These are phyloP conservation scores for Pueraria montana DNA, from an alignment of 306 rosid genomes.

Conservation along the genomic window DNA sequence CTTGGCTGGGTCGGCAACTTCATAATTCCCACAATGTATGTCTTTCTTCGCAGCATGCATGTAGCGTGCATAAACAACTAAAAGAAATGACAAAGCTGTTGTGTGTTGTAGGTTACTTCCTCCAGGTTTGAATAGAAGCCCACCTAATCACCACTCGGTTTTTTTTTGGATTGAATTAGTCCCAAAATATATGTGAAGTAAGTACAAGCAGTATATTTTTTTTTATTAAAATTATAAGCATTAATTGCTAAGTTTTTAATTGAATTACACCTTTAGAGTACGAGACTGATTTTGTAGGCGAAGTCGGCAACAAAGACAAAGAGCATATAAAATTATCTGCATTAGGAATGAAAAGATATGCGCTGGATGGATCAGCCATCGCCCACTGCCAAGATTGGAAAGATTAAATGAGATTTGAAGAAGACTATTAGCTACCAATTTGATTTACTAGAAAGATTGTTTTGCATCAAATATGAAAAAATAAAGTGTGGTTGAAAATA, in stretches of 20 bases:
- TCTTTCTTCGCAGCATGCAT: conserved; percentile 30
- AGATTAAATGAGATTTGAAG: background rate
- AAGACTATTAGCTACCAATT: background rate
- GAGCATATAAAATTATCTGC: conserved; percentile 62
- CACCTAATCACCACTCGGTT: conserved; percentile 42
- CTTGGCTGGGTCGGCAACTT: conserved; percentile 8
- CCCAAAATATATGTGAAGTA: no score
- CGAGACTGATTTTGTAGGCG: conserved; percentile 48
- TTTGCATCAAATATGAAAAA: no score
- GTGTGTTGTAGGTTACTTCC: conserved; percentile 55
- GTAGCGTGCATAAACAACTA: conserved; percentile 54
- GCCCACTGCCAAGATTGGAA: conserved; percentile 47
- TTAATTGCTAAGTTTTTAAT: no score
- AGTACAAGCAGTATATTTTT: no score
- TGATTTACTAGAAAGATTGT: no score
- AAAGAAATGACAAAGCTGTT: conserved; percentile 55
- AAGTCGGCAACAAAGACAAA: conserved; percentile 54
- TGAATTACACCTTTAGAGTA: conserved; percentile 55
- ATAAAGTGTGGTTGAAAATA: no score
- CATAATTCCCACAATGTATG: conserved; percentile 38
- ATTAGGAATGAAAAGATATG: conserved; percentile 37
- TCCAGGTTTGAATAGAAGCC: conserved; percentile 57
- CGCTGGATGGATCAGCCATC: conserved; percentile 41
- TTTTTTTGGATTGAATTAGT: background rate
- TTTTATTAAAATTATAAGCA: no score